Percentiles rank a stretch among this genome's conserved stretches.
These are phyloP conservation scores for Solanum paucissectum DNA, from an alignment of 257 asterid species.

Conservation along the genomic window DNA sequence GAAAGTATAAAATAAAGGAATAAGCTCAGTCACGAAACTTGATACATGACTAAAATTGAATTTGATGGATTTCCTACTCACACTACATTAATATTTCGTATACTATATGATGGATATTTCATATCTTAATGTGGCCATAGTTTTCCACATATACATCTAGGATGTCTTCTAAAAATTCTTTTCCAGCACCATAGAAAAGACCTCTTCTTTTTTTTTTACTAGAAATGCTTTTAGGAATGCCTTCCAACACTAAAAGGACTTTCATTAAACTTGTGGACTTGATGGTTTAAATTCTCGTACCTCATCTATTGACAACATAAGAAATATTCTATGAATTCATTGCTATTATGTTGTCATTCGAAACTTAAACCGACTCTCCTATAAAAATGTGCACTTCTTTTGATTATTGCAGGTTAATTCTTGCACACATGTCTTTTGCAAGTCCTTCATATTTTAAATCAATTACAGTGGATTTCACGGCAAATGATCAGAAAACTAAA, in stretches of 20 bases:
- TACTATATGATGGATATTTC: not conserved
- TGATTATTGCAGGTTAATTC: conserved; percentile 30
- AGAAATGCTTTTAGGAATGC: not conserved
- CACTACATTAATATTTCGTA: not conserved
- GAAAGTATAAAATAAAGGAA: not conserved
- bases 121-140: not conserved
- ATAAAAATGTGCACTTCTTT: not conserved
- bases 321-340: not conserved
- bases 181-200: not conserved
- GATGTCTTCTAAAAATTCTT: not conserved
- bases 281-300: conserved; percentile 13
- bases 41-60: not conserved
- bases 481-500: no score
- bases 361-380: not conserved
- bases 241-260: not conserved
- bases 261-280: not conserved
- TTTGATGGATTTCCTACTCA: not conserved
- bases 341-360: not conserved
- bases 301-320: not conserved
- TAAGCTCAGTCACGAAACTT: not conserved
- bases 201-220: not conserved
- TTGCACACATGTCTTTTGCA: no score
- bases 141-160: not conserved
- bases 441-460: no score
- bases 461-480: no score